Evolutionary conservation across 2,329 filamentous ascomycete genomes (phyloP).

Genomic region (Aspergillaceae sp.): DNA sequence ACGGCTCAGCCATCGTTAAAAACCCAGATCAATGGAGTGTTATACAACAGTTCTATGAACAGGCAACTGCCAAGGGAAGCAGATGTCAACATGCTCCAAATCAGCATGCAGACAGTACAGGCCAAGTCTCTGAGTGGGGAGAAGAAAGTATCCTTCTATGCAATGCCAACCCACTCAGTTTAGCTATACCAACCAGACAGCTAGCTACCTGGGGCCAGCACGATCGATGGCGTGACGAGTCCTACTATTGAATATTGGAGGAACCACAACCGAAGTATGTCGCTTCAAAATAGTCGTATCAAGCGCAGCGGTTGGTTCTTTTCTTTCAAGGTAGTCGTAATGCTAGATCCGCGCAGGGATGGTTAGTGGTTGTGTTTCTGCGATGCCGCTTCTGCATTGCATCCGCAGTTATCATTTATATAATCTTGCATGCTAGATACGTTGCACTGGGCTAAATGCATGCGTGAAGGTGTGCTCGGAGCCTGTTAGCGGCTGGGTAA

Average conservation of each 20-base stretch:
- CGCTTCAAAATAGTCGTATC: too few species aligned
- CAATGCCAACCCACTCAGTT: too few species aligned
- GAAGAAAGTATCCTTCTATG: background rate
- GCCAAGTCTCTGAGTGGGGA: background rate
- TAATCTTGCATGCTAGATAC: background rate
- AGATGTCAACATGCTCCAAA: background rate
- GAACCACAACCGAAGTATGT: too few species aligned
- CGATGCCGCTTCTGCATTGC: background rate
- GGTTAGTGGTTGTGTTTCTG: slow-evolving; percentile 1
- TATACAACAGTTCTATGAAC: background rate
- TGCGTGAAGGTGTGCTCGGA: background rate
- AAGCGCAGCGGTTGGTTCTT: background rate
- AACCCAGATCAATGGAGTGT: background rate
- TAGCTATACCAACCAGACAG: too few species aligned
- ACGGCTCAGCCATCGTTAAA: background rate
- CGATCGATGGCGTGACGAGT: too few species aligned
- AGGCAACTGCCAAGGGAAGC: background rate
- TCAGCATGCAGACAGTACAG: background rate
- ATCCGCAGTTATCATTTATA: background rate
- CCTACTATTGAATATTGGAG: too few species aligned
- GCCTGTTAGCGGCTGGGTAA: too few species aligned
- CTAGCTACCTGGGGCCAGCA: too few species aligned
- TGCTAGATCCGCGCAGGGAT: slow-evolving; percentile 3
- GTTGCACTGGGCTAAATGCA: background rate
- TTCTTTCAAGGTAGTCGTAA: slow-evolving; percentile 1